These are phyloP conservation scores for Hyphopichia buzzinii DNA, from an alignment of 1,139 yeast species.

Conservation along the genomic window DNA sequence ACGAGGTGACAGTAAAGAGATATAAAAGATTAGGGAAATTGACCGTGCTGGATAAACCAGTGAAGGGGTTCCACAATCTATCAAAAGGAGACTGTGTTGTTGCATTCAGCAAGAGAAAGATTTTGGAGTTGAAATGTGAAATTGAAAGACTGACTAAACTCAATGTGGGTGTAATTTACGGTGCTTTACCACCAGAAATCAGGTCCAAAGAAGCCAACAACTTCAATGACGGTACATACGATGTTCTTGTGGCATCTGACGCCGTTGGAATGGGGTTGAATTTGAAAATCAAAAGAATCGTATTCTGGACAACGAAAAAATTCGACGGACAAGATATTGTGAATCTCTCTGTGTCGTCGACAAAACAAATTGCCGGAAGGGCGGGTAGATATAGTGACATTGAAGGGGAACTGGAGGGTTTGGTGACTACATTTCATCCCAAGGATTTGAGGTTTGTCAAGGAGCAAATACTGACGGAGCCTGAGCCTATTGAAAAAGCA, in stretches of 20 bases:
- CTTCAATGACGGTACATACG: slow-evolving; percentile 74
- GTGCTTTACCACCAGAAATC: slow-evolving; percentile 95
- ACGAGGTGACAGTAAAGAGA: slow-evolving; percentile 61
- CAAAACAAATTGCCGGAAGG: slow-evolving; percentile 93
- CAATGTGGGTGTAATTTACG: slow-evolving; percentile 88
- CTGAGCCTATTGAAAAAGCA: slow-evolving; percentile 50
- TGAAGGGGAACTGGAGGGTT: slow-evolving; percentile 50
- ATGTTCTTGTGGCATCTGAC: slow-evolving; percentile 87
- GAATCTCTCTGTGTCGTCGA: slow-evolving; percentile 57
- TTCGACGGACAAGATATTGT: slow-evolving; percentile 61
- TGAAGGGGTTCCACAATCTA: slow-evolving; percentile 34
- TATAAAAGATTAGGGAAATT: slow-evolving; percentile 78
- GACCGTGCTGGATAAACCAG: slow-evolving; percentile 44
- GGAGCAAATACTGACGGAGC: slow-evolving; percentile 45
- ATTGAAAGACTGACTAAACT: slow-evolving; percentile 61
- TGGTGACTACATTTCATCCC: slow-evolving; percentile 53
- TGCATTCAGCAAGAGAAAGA: slow-evolving; percentile 74
- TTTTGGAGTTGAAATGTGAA: slow-evolving; percentile 60
- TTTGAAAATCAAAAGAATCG: slow-evolving; percentile 73
- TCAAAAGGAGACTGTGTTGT: slow-evolving; percentile 85
- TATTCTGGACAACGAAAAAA: slow-evolving; percentile 67
- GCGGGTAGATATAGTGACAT: slow-evolving; percentile 73
- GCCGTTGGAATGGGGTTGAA: slow-evolving; percentile 98
- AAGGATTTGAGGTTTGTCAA: slow-evolving; percentile 44
- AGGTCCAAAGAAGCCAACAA: slow-evolving; percentile 78